Conservation (phyloP, 2,329 filamentous ascomycete genomes). For the Bertia moriformis region DNA sequence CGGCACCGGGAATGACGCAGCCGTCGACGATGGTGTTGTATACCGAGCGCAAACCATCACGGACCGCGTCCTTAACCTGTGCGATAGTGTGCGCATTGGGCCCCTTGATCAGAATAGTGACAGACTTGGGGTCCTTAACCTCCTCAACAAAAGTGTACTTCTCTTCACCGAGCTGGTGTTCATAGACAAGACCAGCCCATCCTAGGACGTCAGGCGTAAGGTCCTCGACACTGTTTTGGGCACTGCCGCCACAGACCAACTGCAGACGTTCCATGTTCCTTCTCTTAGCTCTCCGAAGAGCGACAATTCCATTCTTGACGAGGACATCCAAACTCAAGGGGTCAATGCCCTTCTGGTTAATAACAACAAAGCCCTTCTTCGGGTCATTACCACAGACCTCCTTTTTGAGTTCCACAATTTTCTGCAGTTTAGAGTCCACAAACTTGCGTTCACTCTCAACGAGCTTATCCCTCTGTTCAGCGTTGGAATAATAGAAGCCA, state of each 20-base stretch:
- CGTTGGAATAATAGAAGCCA: conserved; percentile 94
- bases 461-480: conserved; percentile 92
- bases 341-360: conserved; percentile 99
- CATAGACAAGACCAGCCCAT: conserved; percentile 92
- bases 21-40: conserved; percentile 99
- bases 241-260: conserved; percentile 76
- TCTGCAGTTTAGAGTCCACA: conserved; percentile 88
- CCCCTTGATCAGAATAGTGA: conserved; percentile 94
- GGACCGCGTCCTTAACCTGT: conserved; percentile 90
- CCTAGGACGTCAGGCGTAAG: conserved; percentile 75
- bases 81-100: conserved; percentile 93
- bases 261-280: conserved; percentile 98
- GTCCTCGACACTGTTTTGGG: conserved; percentile 95
- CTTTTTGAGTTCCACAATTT: conserved; percentile 97
- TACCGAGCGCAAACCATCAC: conserved; percentile 85
- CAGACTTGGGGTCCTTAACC: conserved; percentile 95
- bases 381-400: conserved; percentile 85
- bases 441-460: conserved; percentile 94
- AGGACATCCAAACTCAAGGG: conserved; percentile 88
- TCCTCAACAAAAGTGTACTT: conserved; percentile 99
- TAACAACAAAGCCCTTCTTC: conserved; percentile 90
- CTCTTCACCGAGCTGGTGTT: conserved; percentile 94
- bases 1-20: conserved; percentile 84
- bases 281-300: conserved; percentile 84
- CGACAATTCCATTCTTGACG: conserved; percentile 95